Conservation (phyloP, 2,329 filamentous ascomycete species). For the Tolypocladium tropicale region DNA sequence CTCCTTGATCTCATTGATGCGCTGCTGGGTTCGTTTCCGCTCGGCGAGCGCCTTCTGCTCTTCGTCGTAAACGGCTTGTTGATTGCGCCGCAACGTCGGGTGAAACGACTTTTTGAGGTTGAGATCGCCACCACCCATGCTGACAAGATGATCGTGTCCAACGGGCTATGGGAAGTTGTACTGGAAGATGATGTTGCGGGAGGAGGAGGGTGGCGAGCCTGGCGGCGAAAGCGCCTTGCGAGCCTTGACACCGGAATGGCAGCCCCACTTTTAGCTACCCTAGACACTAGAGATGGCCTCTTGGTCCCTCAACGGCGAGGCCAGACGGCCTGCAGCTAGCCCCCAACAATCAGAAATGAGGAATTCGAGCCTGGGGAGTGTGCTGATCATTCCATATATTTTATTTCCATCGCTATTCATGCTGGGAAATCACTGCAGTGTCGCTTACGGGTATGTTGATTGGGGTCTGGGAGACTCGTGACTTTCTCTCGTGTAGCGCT, state of each 20-base stretch:
- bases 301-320: too few species aligned
- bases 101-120: constrained; percentile 96
- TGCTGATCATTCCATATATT: too few species aligned
- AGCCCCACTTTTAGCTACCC: background rate
- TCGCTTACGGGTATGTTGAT: too few species aligned
- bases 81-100: constrained; percentile 81
- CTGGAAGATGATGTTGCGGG: background rate
- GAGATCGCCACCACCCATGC: constrained; percentile 88
- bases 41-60: constrained; percentile 90
- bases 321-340: too few species aligned
- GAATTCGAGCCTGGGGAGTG: too few species aligned
- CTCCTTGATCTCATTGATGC: constrained; percentile 87
- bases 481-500: too few species aligned
- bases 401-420: too few species aligned
- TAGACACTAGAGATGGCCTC: too few species aligned
- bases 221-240: background rate
- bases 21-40: constrained; percentile 85
- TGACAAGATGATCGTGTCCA: constrained; percentile 22
- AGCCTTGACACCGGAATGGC: background rate
- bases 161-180: background rate
- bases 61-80: constrained; percentile 80
- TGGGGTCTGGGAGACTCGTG: too few species aligned
- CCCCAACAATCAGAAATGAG: too few species aligned
- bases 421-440: too few species aligned
- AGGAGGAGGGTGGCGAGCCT: background rate